These are phyloP conservation scores for Diplodia mutila DNA, from an alignment of 2,329 filamentous ascomycete genomes.

Conservation along the genomic window DNA sequence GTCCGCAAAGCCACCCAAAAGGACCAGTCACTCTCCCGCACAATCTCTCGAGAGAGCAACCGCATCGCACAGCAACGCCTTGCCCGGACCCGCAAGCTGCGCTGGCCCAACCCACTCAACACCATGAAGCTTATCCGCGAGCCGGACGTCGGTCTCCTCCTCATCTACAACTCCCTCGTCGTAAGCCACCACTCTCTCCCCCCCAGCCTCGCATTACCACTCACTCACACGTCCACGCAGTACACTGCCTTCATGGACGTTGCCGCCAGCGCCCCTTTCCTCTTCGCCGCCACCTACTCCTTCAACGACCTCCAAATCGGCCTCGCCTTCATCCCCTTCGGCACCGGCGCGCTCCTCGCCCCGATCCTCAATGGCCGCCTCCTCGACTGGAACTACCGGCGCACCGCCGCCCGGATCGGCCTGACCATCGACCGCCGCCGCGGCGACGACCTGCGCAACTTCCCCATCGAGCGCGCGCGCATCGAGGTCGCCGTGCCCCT, in stretches of 20 bases:
- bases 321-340: conserved; percentile 46
- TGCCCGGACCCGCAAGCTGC: conserved; percentile 39
- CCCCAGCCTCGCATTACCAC: background rate
- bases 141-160: conserved; percentile 46
- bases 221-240: background rate
- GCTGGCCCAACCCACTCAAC: conserved; percentile 51
- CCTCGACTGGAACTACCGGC: conserved; percentile 73
- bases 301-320: conserved; percentile 54
- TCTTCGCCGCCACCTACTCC: conserved; percentile 51
- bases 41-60: conserved; percentile 32
- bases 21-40: conserved; percentile 29
- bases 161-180: conserved; percentile 43
- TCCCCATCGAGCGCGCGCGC: conserved; percentile 53
- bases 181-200: background rate
- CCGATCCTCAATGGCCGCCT: conserved; percentile 55
- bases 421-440: conserved; percentile 63
- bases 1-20: conserved; percentile 31
- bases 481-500: conserved; percentile 42
- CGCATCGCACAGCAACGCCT: conserved; percentile 33
- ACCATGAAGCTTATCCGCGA: conserved; percentile 46
- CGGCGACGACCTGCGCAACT: conserved; percentile 52
- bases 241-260: conserved; percentile 52
- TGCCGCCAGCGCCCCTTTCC: conserved; percentile 47
- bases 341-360: conserved; percentile 42
- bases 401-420: conserved; percentile 64